These are phyloP conservation scores for Prunus mira DNA, from an alignment of 306 rosid genomes.

Conservation along the genomic window DNA sequence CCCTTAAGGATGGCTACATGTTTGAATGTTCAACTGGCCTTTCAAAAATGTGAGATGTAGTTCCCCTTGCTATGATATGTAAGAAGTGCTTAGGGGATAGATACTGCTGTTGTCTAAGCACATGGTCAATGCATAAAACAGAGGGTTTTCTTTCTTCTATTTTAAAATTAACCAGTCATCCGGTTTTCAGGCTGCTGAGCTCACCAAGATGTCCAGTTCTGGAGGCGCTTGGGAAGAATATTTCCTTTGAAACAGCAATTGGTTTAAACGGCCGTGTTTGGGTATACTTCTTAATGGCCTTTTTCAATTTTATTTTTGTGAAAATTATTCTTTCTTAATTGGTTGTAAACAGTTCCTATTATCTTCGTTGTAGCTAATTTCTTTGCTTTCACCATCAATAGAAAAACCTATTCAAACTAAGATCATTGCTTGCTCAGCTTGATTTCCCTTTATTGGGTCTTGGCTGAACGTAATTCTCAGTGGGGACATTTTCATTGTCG, in stretches of 20 bases:
- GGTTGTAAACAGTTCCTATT: background rate
- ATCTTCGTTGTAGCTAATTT: background rate
- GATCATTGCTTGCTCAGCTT: constrained; percentile 4
- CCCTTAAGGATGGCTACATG: constrained; percentile 78
- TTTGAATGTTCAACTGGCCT: constrained; percentile 83
- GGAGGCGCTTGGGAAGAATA: constrained; percentile 77
- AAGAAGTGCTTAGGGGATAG: background rate
- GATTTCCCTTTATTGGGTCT: background rate
- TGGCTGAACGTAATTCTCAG: background rate
- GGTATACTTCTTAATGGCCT: constrained; percentile 36
- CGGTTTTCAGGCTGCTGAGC: constrained; percentile 60
- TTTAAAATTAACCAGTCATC: background rate
- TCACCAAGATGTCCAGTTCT: constrained; percentile 81
- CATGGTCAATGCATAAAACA: background rate
- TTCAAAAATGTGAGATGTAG: constrained; percentile 68
- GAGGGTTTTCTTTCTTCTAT: background rate
- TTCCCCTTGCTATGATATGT: background rate
- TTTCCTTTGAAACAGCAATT: constrained; percentile 82
- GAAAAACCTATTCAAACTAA: background rate
- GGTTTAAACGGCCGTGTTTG: constrained; percentile 95
- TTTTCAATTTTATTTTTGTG: background rate
- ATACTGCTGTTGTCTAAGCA: background rate
- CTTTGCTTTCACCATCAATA: background rate
- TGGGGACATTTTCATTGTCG: background rate
- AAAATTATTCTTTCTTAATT: background rate